Evolutionary conservation across 192 early-diverging fungal species (phyloP), one percentile per base, ranked within the genome.

Genomic region (Rhizophagus sp.): DNA sequence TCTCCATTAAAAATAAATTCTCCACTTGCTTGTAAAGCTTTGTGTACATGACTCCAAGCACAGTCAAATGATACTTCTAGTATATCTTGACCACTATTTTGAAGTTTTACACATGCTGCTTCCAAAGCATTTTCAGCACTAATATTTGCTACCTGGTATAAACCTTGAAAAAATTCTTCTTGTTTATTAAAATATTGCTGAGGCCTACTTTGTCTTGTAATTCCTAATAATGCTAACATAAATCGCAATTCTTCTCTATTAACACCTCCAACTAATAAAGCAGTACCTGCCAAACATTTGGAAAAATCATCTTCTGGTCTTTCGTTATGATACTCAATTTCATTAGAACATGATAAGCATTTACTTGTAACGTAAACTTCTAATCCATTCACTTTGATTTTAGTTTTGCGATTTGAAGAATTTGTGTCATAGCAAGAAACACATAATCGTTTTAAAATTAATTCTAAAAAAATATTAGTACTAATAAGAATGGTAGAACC

Each of bases 141-240:
- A 36, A 34, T 47, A 44, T 71, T 22, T 71, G 69, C 69, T 17
- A 11, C 34, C 15, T 71, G 39, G 24, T 47, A 71, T 71, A 71
- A 47, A 9, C n/a, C 27, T 17, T 41, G 17, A 25, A 66, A 71
- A 71, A 71, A 47, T 71, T 71, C 39, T 22, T 9, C 30, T 47
- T 71, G 17, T n/a, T 41, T 71, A 71, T 71, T n/a, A 71, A 71
- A 71, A 19, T 71, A 71, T 71, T 47, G 19, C 6, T 71, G 41
- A 47, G 8, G 9, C 12, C 11, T 0, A 47, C 10, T 71, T 71
- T 71, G 39, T 44, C 19, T 44, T 71, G 41, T 71, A 71, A 71
- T 39, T 47, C 19, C 24, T 25, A 71, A 71, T 19, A 71, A 36
- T 34, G 24, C 41, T n/a, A 71, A 44, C 19, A 71, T 71, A 34